phyloP scores from a whole-genome alignment of 352 stramenopile species.

The Phytopythium vexans region DNA sequence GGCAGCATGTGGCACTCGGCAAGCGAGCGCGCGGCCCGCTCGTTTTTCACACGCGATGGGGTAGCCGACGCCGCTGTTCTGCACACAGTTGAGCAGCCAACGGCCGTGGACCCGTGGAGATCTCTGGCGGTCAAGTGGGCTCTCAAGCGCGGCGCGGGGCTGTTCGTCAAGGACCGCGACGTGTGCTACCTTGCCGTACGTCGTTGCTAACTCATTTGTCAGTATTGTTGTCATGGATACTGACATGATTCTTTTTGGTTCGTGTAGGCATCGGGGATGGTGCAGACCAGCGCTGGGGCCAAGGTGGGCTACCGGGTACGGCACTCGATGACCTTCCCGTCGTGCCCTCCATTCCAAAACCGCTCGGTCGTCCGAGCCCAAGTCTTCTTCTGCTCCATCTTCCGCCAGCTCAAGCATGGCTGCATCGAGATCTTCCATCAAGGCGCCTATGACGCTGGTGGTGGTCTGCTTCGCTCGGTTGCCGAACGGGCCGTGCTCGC shows the following conservation, averaged over 20 bases:
- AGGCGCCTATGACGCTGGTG: constrained; percentile 47
- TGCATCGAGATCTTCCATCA: constrained; percentile 67
- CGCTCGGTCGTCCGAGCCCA: constrained; percentile 56
- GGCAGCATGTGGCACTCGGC: constrained; percentile 36
- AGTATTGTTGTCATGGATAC: not conserved
- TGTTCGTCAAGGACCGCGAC: constrained; percentile 46
- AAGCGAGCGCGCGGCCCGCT: constrained; percentile 21
- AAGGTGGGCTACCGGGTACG: constrained; percentile 42
- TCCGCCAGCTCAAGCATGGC: constrained; percentile 48
- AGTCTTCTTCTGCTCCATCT: constrained; percentile 67
- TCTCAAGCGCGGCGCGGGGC: constrained; percentile 22
- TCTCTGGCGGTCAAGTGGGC: constrained; percentile 47
- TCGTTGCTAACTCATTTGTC: not conserved
- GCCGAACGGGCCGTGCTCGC: constrained; percentile 45
- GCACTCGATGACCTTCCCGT: constrained; percentile 63
- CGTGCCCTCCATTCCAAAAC: constrained; percentile 41
- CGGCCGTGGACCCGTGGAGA: constrained; percentile 27
- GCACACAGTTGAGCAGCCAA: constrained; percentile 28
- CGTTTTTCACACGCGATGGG: constrained; percentile 36
- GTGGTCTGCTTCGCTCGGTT: constrained; percentile 37
- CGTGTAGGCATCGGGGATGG: constrained; percentile 19
- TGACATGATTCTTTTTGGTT: not conserved
- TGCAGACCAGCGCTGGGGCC: constrained; percentile 24
- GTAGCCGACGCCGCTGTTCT: constrained; percentile 41
- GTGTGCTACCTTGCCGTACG: constrained; percentile 43